A percentile compares a stretch with the other conserved stretches of the same genome.
phyloP scores from a whole-genome alignment of 805 yeast species.

The Tetrapisispora pingtungensis region DNA sequence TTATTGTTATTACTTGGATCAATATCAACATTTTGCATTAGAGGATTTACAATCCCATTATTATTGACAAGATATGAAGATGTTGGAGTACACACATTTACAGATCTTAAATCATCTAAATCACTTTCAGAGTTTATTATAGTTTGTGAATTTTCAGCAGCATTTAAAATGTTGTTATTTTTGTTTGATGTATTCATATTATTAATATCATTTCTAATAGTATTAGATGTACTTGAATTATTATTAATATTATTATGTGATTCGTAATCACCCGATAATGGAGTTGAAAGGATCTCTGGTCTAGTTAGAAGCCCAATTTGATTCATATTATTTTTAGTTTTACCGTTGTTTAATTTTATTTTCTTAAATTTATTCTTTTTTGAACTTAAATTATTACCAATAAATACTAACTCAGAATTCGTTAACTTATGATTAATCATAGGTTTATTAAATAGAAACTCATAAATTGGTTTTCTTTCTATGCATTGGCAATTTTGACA shows the following conservation, averaged over 20 bases:
- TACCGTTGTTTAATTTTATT: neutral
- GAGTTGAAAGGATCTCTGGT: neutral
- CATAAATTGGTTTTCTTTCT: neutral
- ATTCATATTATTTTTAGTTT: neutral
- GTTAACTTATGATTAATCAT: neutral
- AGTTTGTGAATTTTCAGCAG: neutral
- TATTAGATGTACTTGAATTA: neutral
- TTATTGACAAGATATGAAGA: neutral
- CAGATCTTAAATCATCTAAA: neutral
- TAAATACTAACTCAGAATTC: neutral
- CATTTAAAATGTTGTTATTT: neutral
- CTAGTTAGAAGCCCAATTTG: neutral
- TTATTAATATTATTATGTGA: neutral
- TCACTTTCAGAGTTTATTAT: neutral
- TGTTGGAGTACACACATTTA: neutral
- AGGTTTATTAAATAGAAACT: neutral
- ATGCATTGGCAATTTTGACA: neutral
- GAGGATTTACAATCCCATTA: neutral
- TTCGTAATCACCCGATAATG: neutral
- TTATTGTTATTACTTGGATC: conserved; percentile 3
- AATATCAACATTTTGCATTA: neutral
- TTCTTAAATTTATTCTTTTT: neutral
- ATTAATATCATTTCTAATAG: neutral
- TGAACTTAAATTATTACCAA: neutral
- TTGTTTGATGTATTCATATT: neutral